Base-by-base conservation (phyloP, 331 rosid species). In the Stylosanthes scabra region DNA sequence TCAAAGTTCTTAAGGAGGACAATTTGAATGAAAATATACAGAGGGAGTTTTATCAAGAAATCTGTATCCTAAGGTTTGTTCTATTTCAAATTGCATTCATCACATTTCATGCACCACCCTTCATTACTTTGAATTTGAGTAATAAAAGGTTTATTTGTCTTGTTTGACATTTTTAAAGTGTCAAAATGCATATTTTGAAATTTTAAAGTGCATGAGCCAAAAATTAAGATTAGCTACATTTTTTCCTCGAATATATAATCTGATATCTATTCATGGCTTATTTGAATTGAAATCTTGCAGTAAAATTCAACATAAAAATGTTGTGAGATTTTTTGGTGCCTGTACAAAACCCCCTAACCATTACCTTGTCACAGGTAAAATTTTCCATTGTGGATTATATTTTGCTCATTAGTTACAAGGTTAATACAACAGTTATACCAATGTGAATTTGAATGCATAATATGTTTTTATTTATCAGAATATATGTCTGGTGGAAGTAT, bases 401-500 rank as follows among this genome's bases (percentile, higher is more conserved):
- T 60, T 64, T 49, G 15, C 49, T 39, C 15, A 41, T 59, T 50
- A 51, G 41, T 44, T 68, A 4, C 41, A 27, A 27, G 67, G 31
- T 16, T 54, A 70, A 62, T 42, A 13, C 44, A 68, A 14, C 12
- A 50, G 13, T 51, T 31, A 50, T 11, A 54, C 3, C 44, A 16
- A 40, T 66, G n/a, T n/a, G n/a, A n/a, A n/a, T n/a, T n/a, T n/a
- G n/a, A n/a, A n/a, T n/a, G n/a, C n/a, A n/a, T n/a, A n/a, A n/a
- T n/a, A n/a, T n/a, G 45, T 70, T 74, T 74, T 59, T 49, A 70
- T 57, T 41, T 57, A 37, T 46, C 83, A 93, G 97, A 93, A 79
- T 93, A 87, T 81, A 78, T 93, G 89, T 77, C 85, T 73, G 93
- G 96, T 45, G 98, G 93, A 79, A 93, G 93, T 83, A 78, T 89